Percentiles rank a stretch among this genome's conserved stretches.
phyloP scores from a whole-genome alignment of 768 basidiomycete species.

The Suillus lakei region DNA sequence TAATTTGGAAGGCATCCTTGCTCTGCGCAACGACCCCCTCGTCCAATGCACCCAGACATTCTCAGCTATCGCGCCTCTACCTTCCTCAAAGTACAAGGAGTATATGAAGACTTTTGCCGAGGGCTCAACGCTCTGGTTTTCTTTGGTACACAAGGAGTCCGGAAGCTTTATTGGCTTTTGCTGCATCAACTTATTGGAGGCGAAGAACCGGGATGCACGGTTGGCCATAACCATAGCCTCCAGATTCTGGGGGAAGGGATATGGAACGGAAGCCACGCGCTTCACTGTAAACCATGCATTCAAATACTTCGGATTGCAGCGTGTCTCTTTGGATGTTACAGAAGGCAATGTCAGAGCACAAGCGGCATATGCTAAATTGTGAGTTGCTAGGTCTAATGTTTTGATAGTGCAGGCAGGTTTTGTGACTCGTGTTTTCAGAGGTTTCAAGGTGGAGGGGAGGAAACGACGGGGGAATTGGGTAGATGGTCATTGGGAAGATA shows the following conservation, averaged over 20 bases:
- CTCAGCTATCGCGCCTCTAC: background rate
- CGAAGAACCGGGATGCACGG: slow-evolving; percentile 31
- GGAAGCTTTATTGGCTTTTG: slow-evolving; percentile 28
- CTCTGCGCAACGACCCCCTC: slow-evolving; percentile 27
- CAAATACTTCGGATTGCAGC: slow-evolving; percentile 38
- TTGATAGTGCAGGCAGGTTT: background rate
- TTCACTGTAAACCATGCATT: slow-evolving; percentile 44
- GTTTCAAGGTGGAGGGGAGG: slow-evolving; percentile 37
- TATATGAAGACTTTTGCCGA: background rate
- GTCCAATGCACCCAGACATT: slow-evolving; percentile 14
- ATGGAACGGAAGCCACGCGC: slow-evolving; percentile 37
- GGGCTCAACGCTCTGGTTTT: slow-evolving; percentile 24
- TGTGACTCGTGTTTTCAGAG: slow-evolving; percentile 21
- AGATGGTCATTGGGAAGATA: slow-evolving; percentile 35
- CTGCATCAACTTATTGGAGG: slow-evolving; percentile 20
- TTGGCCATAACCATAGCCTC: slow-evolving; percentile 27
- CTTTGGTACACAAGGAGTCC: slow-evolving; percentile 20
- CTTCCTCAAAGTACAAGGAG: background rate
- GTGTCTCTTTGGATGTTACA: slow-evolving; percentile 39
- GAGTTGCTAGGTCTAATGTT: slow-evolving; percentile 18
- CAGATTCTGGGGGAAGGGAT: slow-evolving; percentile 38
- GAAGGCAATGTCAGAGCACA: slow-evolving; percentile 40
- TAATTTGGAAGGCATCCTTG: slow-evolving; percentile 24
- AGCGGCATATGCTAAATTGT: slow-evolving; percentile 41
- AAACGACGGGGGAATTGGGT: slow-evolving; percentile 19